phyloP scores from a whole-genome alignment of 2,329 filamentous ascomycete species.

The Fusarium sp. region DNA sequence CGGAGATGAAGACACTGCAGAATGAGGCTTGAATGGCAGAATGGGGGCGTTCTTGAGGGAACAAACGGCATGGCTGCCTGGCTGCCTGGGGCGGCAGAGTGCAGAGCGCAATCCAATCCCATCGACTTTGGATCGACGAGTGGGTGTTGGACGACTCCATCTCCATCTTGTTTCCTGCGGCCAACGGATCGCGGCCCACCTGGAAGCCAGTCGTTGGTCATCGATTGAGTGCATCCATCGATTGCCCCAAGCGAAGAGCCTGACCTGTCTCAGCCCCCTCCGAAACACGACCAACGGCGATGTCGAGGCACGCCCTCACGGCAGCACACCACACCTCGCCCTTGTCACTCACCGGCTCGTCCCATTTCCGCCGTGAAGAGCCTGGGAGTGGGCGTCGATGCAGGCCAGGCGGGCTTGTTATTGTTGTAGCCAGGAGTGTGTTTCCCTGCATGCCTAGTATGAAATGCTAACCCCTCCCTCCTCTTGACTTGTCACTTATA shows the following conservation, averaged over 20 bases:
- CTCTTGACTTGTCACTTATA: constrained; percentile 39
- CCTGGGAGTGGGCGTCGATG: constrained; percentile 13
- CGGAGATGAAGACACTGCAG: constrained; percentile 16
- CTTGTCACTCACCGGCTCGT: constrained; percentile 21
- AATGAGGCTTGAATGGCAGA: constrained; percentile 23
- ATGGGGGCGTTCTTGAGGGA: background rate
- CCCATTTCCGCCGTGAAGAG: constrained; percentile 24
- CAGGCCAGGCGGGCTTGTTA: constrained; percentile 29
- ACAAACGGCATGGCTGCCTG: constrained; percentile 20
- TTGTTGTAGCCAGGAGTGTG: constrained; percentile 1
- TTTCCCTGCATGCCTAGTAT: constrained; percentile 23
- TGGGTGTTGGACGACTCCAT: background rate
- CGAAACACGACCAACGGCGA: constrained; percentile 49
- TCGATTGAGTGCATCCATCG: background rate
- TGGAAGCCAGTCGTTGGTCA: background rate
- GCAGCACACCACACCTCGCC: constrained; percentile 31
- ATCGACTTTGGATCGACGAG: background rate
- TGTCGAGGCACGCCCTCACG: constrained; percentile 37
- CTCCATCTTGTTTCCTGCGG: constrained; percentile 3
- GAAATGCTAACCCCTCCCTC: background rate
- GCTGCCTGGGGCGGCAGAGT: constrained; percentile 2
- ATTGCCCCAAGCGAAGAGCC: constrained; percentile 21
- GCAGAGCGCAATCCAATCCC: background rate
- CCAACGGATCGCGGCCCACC: constrained; percentile 8
- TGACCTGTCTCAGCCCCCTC: constrained; percentile 49